phyloP scores from a whole-genome alignment of 2,329 filamentous ascomycete genomes.

The Trichoderma semiorbis region DNA sequence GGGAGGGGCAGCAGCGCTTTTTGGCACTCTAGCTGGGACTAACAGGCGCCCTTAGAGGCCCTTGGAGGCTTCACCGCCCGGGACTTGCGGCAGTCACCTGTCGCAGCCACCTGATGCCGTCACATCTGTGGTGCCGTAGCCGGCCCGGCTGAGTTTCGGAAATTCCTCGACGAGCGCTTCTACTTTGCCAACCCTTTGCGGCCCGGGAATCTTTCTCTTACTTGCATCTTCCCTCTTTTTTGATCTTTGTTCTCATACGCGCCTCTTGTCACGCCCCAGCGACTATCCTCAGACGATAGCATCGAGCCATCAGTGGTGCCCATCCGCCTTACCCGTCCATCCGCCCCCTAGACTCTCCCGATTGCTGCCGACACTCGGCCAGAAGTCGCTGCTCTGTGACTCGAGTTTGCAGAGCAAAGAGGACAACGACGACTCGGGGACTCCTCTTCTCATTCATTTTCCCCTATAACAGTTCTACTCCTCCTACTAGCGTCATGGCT shows the following conservation, averaged over 20 bases:
- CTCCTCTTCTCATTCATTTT: not conserved
- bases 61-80: not conserved
- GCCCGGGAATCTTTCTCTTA: not conserved
- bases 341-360: not conserved
- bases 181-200: not conserved
- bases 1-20: not conserved
- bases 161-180: slow-evolving; percentile 4
- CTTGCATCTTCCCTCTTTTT: not conserved
- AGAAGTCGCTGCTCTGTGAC: not conserved
- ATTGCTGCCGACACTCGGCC: not conserved
- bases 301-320: not conserved
- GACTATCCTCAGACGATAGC: not conserved
- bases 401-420: not conserved
- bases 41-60: not conserved
- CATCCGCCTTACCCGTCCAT: not conserved
- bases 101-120: slow-evolving; percentile 24
- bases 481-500: slow-evolving; percentile 36
- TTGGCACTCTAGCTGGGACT: not conserved
- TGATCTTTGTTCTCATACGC: not conserved
- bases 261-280: not conserved
- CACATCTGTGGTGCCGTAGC: slow-evolving; percentile 13
- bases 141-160: slow-evolving; percentile 12
- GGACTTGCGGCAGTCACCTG: slow-evolving; percentile 15
- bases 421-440: not conserved
- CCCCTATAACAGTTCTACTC: not conserved